A percentile compares a stretch with the other conserved stretches of the same genome.
Conservation (phyloP, 805 yeast genomes). For the Yamadazyma insecticola region DNA sequence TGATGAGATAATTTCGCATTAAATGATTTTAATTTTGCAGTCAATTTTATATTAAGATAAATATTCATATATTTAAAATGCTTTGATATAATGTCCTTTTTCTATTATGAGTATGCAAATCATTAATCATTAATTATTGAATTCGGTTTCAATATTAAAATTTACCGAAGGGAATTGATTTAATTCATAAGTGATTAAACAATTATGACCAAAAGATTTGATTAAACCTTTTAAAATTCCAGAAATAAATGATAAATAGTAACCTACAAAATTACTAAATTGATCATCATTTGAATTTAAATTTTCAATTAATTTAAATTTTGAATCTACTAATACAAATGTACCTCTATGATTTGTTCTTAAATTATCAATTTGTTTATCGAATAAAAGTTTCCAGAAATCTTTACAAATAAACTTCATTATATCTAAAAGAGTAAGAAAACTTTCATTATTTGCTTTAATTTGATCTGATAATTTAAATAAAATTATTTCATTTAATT, state of each 20-base stretch:
- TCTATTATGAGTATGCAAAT: background rate
- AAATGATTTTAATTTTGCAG: too few relatives aligned
- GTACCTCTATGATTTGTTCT: slow-evolving; percentile 90
- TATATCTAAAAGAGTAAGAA: slow-evolving; percentile 66
- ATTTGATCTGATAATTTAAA: slow-evolving; percentile 26
- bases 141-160: slow-evolving; percentile 60
- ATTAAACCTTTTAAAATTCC: slow-evolving; percentile 74
- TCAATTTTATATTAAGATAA: too few relatives aligned
- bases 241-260: slow-evolving; percentile 61
- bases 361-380: slow-evolving; percentile 86
- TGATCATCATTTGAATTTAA: slow-evolving; percentile 49
- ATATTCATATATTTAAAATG: too few relatives aligned
- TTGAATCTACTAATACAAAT: slow-evolving; percentile 70
- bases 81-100: too few relatives aligned
- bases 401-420: slow-evolving; percentile 93
- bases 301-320: slow-evolving; percentile 51
- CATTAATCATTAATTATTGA: background rate
- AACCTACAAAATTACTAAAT: slow-evolving; percentile 48
- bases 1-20: too few relatives aligned
- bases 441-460: slow-evolving; percentile 23
- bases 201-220: slow-evolving; percentile 62
- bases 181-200: slow-evolving; percentile 61
- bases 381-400: slow-evolving; percentile 76
- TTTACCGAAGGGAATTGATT: slow-evolving; percentile 64
- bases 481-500: slow-evolving; percentile 46